Evolutionary conservation across 176 grass and related monocot genomes (phyloP).

Genomic region (Avena sativa): DNA sequence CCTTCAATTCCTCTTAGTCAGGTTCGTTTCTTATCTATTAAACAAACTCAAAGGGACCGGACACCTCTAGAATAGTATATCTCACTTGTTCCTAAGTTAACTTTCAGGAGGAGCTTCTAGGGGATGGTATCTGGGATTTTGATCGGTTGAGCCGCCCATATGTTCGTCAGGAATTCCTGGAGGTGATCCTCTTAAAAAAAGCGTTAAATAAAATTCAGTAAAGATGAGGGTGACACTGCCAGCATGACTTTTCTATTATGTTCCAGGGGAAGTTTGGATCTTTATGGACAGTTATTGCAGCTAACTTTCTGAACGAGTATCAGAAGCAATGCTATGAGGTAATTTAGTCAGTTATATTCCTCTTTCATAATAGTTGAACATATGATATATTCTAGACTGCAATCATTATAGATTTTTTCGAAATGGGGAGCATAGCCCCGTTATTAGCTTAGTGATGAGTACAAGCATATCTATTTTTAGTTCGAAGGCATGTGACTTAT

Average conservation of each 20-base stretch:
- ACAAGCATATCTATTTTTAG: conserved; percentile 20
- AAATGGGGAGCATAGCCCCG: too few species aligned
- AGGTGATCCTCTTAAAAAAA: conserved; percentile 58
- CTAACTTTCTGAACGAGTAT: conserved; percentile 87
- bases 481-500: neutral
- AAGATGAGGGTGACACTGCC: conserved; percentile 27
- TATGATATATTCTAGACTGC: conserved; percentile 4
- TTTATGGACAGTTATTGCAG: conserved; percentile 79
- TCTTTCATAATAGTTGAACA: conserved; percentile 30
- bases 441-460: neutral
- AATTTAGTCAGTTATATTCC: conserved; percentile 37
- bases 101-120: conserved; percentile 88
- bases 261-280: conserved; percentile 90
- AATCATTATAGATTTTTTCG: conserved; percentile 1
- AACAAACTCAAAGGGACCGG: conserved; percentile 1
- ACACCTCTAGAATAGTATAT: conserved; percentile 42
- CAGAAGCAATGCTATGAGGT: conserved; percentile 92
- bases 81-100: conserved; percentile 49
- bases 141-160: conserved; percentile 93
- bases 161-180: conserved; percentile 73
- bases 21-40: conserved; percentile 59
- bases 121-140: conserved; percentile 95
- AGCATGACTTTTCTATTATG: conserved; percentile 26
- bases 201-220: neutral
- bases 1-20: conserved; percentile 97